Evolutionary conservation across 257 asterid genomes (phyloP), one percentile per base, ranked within the genome.

Genomic region (Forsythia suspensa): DNA sequence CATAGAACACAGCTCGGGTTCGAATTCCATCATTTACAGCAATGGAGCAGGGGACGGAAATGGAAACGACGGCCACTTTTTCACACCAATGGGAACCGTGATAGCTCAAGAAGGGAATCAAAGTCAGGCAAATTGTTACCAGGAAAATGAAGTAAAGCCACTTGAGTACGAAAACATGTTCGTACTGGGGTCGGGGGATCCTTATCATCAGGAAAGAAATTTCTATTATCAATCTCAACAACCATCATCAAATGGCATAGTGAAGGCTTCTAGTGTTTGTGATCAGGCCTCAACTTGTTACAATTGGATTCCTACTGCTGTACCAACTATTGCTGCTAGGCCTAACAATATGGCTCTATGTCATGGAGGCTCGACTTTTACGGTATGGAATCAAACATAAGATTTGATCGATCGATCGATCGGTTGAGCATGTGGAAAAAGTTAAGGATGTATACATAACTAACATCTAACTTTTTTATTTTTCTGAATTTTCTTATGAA

Each of bases 351-450:
- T 66, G 78, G 82, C 87, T 4, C 84, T 70, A 10, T 85, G 85
- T 10, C 89, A 85, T 42, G 91, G 90, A 57, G 82, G 88, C 8
- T 72, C 91, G 51, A 82, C 93, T 21, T 93, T 91, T 44, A 82
- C 97, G 0, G 91, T 83, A 37, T 90, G 94, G 96, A 92, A 91
- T 59, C 89, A 89, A 69, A 78, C 97, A n/a, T 89, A 66, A 74
- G 20, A 48, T 36, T 15, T 3, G 76, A 77, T 52, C 11, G 8
- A 65, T 52, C 11, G 8, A 65, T 8, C 10, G 34, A 18, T 13
- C 52, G 55, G 21, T 24, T 24, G 24, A 70, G 41, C 15, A 68
- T 57, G 72, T 51, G 69, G 67, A 79, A 68, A 13, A 15, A 21
- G 70, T 55, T 65, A 13, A 44, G 24, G 80, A 71, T 82, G 85